Base-by-base conservation (phyloP, 352 stramenopile species). In the Discostella stelligera region DNA sequence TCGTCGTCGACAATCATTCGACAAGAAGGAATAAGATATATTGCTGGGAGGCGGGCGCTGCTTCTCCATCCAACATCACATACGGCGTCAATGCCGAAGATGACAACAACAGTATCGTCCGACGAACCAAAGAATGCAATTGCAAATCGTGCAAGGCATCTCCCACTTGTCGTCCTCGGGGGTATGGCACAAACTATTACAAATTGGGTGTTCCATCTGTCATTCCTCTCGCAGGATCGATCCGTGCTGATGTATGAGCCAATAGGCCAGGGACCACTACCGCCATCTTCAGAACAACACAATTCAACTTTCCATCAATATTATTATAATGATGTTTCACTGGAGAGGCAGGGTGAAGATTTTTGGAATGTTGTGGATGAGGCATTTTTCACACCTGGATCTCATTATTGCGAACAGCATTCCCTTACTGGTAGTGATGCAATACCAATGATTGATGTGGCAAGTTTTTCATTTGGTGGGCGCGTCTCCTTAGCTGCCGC, bases 141-240 rank as follows among this genome's bases (percentile, higher is more conserved):
- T 5, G 2, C 3, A 49, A 59, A 55, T 11, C 37, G 55, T 32
- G n/a, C 18, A 27, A 53, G 16, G 6, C 11, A 70, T 61, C 83
- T 80, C 37, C 78, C 84, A 23, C n/a, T 90, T 11, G 54, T 90
- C 23, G 44, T 90, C 16, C 46, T 90, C 4, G 78, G 78, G 25
- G 84, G 84, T 16, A 88, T 86, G 61, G 81, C 84, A 50, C 84
- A 90, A 66, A 78, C 69, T 9, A 90, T 85, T 37, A 55, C 74
- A 13, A 80, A 63, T n/a, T 90, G 79, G 79, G 71, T 86, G 61
- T 71, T 74, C 69, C 81, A 90, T 71, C 37, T 86, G 10, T 41
- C 55, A 52, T 25, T 67, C 18, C 59, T 90, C 13, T 70, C 70
- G 23, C 76, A 71, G 54, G 13, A 74, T 55, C 67, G 82, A 58